phyloP scores from a whole-genome alignment of 768 basidiomycete genomes.

The Collybiopsis luxurians region DNA sequence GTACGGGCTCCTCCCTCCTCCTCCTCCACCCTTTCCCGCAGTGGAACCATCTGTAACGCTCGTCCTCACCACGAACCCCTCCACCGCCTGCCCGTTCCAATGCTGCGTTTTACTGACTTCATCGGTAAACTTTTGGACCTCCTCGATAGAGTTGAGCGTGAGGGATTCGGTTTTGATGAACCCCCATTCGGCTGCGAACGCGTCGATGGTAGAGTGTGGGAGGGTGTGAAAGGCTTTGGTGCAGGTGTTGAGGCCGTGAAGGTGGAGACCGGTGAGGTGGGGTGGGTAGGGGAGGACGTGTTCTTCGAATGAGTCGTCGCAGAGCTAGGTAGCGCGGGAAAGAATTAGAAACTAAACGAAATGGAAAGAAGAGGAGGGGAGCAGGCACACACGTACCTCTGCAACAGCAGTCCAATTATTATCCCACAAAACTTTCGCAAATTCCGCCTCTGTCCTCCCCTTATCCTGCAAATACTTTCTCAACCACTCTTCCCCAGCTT shows the following conservation, averaged over 20 bases:
- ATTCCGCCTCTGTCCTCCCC: conserved; percentile 67
- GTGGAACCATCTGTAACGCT: conserved; percentile 47
- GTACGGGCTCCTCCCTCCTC: conserved; percentile 50
- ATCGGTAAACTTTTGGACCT: conserved; percentile 73
- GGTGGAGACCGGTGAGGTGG: conserved; percentile 84
- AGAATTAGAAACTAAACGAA: background rate
- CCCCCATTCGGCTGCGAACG: conserved; percentile 88
- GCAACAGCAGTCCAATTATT: conserved; percentile 87
- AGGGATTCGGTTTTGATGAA: conserved; percentile 77
- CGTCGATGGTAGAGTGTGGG: conserved; percentile 61
- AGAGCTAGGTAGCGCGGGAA: conserved; percentile 59
- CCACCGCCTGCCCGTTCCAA: conserved; percentile 84
- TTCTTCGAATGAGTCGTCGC: conserved; percentile 96
- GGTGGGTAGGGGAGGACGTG: conserved; percentile 86
- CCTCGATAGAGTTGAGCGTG: conserved; percentile 54
- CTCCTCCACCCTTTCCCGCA: conserved; percentile 20
- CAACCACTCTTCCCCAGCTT: conserved; percentile 85
- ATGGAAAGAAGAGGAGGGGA: background rate
- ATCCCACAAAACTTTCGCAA: conserved; percentile 75
- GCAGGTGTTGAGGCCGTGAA: conserved; percentile 86
- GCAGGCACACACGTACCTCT: conserved; percentile 72
- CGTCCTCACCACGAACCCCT: conserved; percentile 93
- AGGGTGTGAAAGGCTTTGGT: conserved; percentile 68
- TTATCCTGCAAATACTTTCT: conserved; percentile 56
- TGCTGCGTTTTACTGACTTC: conserved; percentile 62